Evolutionary conservation across 1,284 basidiomycete genomes (phyloP), one percentile per base, ranked within the genome.

Genomic region (Melampsora americana): DNA sequence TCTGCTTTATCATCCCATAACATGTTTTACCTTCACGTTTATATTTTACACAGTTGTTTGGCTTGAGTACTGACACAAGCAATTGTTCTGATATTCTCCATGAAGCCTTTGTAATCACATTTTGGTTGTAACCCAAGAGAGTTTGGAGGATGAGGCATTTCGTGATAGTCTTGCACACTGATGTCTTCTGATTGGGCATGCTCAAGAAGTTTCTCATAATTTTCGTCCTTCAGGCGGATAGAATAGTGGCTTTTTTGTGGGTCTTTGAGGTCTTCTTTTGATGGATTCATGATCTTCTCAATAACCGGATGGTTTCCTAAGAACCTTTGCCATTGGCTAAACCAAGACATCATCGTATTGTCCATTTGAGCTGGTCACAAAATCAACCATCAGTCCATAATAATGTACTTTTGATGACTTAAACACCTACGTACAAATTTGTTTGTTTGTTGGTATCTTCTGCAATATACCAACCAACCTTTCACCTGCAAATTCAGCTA

Each of bases 1-100:
- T 48, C 28, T 73, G 60, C 48, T 64, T 35, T 6, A 73, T 50
- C 14, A 73, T 4, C 7, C 62, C 46, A 42, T 73, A 73, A 16
- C 14, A 18, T 5, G 20, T 66, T 39, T 73, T 32, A 5, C 48
- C 70, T 16, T 35, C 42, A 26, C 28, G 20, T 23, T 66, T 53
- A 4, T 1, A n/a, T 16, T 64, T 20, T 11, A 73, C 61, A 66
- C 70, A 73, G 62, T 73, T 73, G 7, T 35, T 20, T 28, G 62
- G 70, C 9, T 28, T 35, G 35, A 66, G 30, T 7, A 30, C 20
- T 20, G 56, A 59, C 2, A 73, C 60, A 42, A 42, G n/a, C 4
- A 56, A 30, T 4, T 39, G 30, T 2, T 56, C 46, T 48, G 46
- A 48, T 48, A 48, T 48, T 48, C 20, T 11, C 46, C 46, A 48